These are phyloP conservation scores for Heterobasidion irregulare DNA, from an alignment of 1,284 basidiomycete genomes.

Conservation along the genomic window DNA sequence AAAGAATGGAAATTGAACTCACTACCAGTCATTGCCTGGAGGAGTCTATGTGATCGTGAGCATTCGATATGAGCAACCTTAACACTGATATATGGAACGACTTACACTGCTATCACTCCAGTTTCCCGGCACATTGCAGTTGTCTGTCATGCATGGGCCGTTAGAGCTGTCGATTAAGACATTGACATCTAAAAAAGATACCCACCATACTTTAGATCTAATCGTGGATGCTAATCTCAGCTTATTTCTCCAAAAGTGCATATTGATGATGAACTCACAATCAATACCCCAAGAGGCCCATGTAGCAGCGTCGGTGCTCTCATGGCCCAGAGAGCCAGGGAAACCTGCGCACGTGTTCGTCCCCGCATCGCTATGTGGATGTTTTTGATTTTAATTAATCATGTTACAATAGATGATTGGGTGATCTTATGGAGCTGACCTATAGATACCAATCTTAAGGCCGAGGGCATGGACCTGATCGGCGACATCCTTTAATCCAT, in stretches of 20 bases:
- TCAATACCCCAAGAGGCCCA: conserved; percentile 48
- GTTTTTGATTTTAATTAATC: not conserved
- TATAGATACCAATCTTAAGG: conserved; percentile 46
- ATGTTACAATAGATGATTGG: not conserved
- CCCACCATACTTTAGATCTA: conserved; percentile 45
- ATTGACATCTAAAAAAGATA: not conserved
- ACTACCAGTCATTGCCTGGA: conserved; percentile 42
- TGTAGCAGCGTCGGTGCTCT: conserved; percentile 39
- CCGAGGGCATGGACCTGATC: conserved; percentile 38
- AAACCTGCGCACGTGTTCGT: conserved; percentile 42
- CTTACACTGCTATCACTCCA: conserved; percentile 37
- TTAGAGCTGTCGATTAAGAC: not conserved
- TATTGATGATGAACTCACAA: conserved; percentile 20
- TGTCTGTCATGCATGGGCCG: conserved; percentile 26
- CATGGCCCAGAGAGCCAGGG: conserved; percentile 42
- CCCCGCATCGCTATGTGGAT: conserved; percentile 39
- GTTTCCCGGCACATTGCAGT: conserved; percentile 45
- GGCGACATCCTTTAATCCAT: conserved; percentile 38
- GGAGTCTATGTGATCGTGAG: conserved; percentile 22
- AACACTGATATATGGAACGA: not conserved
- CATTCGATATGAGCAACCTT: not conserved
- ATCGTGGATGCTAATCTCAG: no score
- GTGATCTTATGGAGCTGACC: conserved; percentile 19
- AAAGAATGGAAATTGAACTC: conserved; percentile 17
- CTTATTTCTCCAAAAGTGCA: no score